Evolutionary conservation across 2,329 filamentous ascomycete species (phyloP).

Genomic region (Penicillium verrucosum): DNA sequence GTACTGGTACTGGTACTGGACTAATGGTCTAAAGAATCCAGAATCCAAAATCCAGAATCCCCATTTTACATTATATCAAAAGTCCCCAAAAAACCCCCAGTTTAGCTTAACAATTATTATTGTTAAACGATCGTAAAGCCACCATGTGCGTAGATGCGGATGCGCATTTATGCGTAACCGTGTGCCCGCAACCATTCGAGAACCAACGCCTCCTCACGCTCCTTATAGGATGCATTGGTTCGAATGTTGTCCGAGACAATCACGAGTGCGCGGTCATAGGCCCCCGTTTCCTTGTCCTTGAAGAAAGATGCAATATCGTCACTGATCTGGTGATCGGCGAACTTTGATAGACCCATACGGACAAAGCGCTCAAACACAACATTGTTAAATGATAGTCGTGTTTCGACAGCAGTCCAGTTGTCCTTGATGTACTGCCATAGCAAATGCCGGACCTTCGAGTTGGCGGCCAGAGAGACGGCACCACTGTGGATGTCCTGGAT

Average conservation of each 20-base stretch:
- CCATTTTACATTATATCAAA: not conserved
- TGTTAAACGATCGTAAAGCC: not conserved
- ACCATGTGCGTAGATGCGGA: not conserved
- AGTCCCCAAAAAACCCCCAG: not conserved
- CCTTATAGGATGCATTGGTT: constrained; percentile 76
- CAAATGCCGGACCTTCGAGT: constrained; percentile 66
- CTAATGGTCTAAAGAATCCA: not conserved
- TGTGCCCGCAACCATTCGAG: constrained; percentile 73
- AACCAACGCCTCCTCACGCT: constrained; percentile 68
- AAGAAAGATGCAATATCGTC: constrained; percentile 84
- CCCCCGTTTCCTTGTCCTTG: constrained; percentile 75
- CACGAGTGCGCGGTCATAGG: constrained; percentile 80
- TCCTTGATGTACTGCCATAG: constrained; percentile 84
- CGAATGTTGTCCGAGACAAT: constrained; percentile 83
- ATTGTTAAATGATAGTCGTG: constrained; percentile 73
- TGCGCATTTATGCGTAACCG: constrained; percentile 49
- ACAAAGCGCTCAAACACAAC: constrained; percentile 88
- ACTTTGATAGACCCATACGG: constrained; percentile 72
- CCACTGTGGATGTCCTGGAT: constrained; percentile 85
- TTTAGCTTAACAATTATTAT: not conserved
- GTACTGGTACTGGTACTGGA: not conserved
- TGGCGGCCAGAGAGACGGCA: constrained; percentile 67
- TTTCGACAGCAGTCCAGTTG: constrained; percentile 72
- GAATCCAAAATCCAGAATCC: not conserved
- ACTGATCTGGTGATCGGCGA: constrained; percentile 66